Evolutionary conservation across 371 early-diverging fungal species (phyloP).

Genomic region (Mortierella sp.): DNA sequence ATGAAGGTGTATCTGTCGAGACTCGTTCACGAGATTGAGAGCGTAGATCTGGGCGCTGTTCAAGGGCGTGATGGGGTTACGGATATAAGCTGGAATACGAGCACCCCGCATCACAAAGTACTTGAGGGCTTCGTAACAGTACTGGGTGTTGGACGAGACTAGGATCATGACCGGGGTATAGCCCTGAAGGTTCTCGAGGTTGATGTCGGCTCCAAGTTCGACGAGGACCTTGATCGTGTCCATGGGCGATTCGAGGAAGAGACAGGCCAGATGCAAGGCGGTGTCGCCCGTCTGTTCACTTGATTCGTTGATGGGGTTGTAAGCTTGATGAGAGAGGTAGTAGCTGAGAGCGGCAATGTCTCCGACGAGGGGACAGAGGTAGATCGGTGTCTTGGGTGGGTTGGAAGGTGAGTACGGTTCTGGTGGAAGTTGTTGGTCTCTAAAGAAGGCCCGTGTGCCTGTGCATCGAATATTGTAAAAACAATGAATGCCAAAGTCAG

Average conservation of each 20-base stretch:
- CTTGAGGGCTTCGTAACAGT: slow-evolving; percentile 52
- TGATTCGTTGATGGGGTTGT: slow-evolving; percentile 53
- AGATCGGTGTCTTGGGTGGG: slow-evolving; percentile 40
- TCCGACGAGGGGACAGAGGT: slow-evolving; percentile 48
- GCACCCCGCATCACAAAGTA: slow-evolving; percentile 52
- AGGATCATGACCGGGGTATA: slow-evolving; percentile 50
- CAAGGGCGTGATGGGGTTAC: slow-evolving; percentile 46
- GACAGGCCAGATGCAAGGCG: slow-evolving; percentile 44
- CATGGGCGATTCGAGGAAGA: slow-evolving; percentile 49
- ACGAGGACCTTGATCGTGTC: slow-evolving; percentile 50
- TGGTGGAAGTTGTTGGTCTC: slow-evolving; percentile 11
- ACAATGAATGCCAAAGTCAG: background rate
- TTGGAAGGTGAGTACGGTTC: slow-evolving; percentile 29
- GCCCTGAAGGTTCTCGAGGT: slow-evolving; percentile 50
- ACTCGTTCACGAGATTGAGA: slow-evolving; percentile 39
- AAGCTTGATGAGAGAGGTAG: slow-evolving; percentile 22
- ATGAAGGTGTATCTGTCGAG: slow-evolving; percentile 11
- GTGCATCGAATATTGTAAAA: background rate
- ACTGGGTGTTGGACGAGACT: slow-evolving; percentile 49
- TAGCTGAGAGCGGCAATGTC: slow-evolving; percentile 37
- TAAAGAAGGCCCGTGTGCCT: slow-evolving; percentile 33
- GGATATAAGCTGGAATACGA: slow-evolving; percentile 50
- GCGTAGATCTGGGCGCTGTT: slow-evolving; percentile 47
- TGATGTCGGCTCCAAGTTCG: slow-evolving; percentile 53
- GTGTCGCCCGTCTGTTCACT: slow-evolving; percentile 49